Percentiles rank a stretch among this genome's conserved stretches.
Evolutionary conservation across 2,329 filamentous ascomycete species (phyloP).

Genomic region (Aureobasidium lini): DNA sequence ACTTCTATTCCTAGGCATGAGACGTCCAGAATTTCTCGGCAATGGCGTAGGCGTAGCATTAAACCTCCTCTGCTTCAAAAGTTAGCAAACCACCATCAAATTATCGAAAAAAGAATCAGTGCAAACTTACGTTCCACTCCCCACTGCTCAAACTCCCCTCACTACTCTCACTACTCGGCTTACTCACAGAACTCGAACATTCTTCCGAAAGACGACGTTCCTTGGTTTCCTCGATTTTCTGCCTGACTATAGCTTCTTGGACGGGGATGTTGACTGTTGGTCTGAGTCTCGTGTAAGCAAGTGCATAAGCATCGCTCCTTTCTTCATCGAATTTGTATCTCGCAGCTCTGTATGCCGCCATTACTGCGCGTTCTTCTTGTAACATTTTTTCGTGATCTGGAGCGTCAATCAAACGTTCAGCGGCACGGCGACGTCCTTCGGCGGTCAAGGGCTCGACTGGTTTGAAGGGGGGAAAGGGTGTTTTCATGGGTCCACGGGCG

Average conservation of each 20-base stretch:
- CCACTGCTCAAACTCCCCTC: neutral
- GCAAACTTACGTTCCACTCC: neutral
- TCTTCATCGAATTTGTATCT: neutral
- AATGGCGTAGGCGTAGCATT: neutral
- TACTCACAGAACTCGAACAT: too few species aligned
- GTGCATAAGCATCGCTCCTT: neutral
- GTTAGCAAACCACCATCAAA: neutral
- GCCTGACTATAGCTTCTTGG: neutral
- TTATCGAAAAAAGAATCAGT: too few species aligned
- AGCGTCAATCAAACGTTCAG: neutral
- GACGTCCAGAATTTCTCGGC: neutral
- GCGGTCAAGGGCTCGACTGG: neutral
- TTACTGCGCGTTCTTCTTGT: neutral
- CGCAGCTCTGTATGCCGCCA: neutral
- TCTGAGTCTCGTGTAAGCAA: neutral
- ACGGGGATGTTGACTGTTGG: neutral
- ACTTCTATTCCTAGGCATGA: too few species aligned
- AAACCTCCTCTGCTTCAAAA: neutral
- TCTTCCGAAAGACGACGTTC: neutral
- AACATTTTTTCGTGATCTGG: neutral
- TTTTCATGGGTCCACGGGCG: neutral
- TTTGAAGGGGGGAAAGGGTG: neutral
- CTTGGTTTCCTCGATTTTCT: neutral
- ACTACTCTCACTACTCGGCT: neutral
- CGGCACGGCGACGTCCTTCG: neutral